Evolutionary conservation across 441 rosid species (phyloP), one percentile per base, ranked within the genome.

Genomic region (Croton laevigatus): DNA sequence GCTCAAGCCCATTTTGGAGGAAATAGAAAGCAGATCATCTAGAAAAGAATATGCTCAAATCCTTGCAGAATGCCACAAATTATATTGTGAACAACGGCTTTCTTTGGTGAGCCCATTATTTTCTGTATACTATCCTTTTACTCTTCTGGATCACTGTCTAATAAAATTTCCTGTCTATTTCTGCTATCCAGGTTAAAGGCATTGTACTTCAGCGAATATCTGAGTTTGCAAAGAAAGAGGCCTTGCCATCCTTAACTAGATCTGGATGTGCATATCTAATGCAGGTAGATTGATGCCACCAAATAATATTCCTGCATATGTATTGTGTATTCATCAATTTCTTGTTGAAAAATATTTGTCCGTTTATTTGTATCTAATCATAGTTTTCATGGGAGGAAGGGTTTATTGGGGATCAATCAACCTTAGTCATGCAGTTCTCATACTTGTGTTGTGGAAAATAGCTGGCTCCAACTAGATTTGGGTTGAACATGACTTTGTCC

Each of bases 221-320:
- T 71, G 97, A 92, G 67, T 95, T 88, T 82, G 59, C 99, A 69
- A 95, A 90, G 84, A 95, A 88, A 76, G 98, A 92, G 85, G 85
- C 91, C 59, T 82, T 95, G 84, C 94, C 98, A 62, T 89, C 97
- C 40, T 84, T 95, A 86, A 95, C 98, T 49, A 89, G 99, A 85
- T 88, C 98, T 59, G 98, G 99, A 68, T 95, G 99, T 83, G 93
- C 98, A 69, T 94, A 94, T 78, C 83, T 94, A 68, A 91, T 88
- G 90, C 98, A 89, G 96, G 98, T 93, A 85, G 34, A 62, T 70
- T 76, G 16, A 57, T 12, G 27, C 42, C 53, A 63, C 45, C 14
- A 32, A 45, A 27, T 34, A 38, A 13, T 52, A 27, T 63, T 22
- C 13, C 59, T 37, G 46, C 13, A 37, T 60, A 16, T 27, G 40